A percentile compares a stretch with the other conserved stretches of the same genome.
phyloP scores from a whole-genome alignment of 2,329 filamentous ascomycete genomes.

The Dissoconium aciculare region DNA sequence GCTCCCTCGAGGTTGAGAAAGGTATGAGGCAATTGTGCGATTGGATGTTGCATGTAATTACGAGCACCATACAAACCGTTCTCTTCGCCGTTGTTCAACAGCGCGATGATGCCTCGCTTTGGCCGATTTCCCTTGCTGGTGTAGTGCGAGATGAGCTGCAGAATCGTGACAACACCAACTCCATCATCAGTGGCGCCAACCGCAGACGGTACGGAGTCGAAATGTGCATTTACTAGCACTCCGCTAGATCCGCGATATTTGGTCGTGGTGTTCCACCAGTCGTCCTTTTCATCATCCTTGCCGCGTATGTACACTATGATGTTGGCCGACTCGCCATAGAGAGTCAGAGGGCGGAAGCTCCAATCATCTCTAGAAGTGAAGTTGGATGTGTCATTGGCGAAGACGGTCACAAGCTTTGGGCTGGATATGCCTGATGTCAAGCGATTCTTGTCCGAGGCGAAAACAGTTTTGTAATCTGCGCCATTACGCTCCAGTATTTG shows the following conservation, averaged over 20 bases:
- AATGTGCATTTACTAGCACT: conserved; percentile 87
- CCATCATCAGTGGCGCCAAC: conserved; percentile 92
- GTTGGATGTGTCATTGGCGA: conserved; percentile 68
- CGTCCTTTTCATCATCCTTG: conserved; percentile 51
- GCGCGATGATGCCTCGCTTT: conserved; percentile 61
- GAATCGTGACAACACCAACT: conserved; percentile 68
- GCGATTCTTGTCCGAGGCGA: conserved; percentile 22
- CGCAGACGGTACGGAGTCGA: conserved; percentile 82
- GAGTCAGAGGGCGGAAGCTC: conserved; percentile 20
- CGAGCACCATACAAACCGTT: conserved; percentile 78
- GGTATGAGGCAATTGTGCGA: conserved; percentile 65
- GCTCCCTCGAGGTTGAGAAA: conserved; percentile 94
- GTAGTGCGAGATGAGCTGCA: conserved; percentile 80
- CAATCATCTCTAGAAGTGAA: conserved; percentile 40
- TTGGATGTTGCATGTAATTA: conserved; percentile 61
- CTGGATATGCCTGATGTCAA: conserved; percentile 10
- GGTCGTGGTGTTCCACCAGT: conserved; percentile 49
- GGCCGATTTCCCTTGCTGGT: conserved; percentile 54
- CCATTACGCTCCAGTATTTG: conserved; percentile 52
- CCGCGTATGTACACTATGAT: conserved; percentile 85
- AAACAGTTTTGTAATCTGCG: conserved; percentile 27
- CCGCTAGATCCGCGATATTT: conserved; percentile 42
- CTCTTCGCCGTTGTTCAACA: conserved; percentile 94
- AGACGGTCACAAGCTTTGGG: conserved; percentile 40
- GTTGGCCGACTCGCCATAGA: conserved; percentile 88